Conservation (phyloP, 176 grass and related monocot species). For the Olyra latifolia region DNA sequence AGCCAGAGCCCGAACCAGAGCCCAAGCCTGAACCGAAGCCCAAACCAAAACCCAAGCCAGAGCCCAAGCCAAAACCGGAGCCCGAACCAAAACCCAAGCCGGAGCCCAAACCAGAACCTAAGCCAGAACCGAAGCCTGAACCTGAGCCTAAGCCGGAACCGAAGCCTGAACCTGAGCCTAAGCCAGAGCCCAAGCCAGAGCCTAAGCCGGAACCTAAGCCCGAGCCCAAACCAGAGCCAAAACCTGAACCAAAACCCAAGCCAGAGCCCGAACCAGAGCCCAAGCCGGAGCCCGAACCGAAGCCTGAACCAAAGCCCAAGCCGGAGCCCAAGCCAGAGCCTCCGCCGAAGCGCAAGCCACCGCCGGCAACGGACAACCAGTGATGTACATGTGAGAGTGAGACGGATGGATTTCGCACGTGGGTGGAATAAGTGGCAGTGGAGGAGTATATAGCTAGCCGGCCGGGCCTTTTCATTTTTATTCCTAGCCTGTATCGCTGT, state of each 20-base stretch:
- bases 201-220: accelerated
- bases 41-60: accelerated
- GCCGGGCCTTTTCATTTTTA: too few species aligned
- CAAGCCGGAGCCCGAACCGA: background rate
- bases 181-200: accelerated
- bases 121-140: background rate
- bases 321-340: background rate
- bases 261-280: background rate
- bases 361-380: background rate
- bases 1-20: accelerated
- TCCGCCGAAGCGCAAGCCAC: background rate
- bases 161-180: accelerated
- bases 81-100: background rate
- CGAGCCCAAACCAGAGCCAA: background rate
- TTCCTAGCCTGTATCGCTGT: too few species aligned
- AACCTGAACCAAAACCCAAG: background rate
- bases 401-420: too few species aligned
- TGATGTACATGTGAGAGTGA: too few species aligned
- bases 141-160: background rate
- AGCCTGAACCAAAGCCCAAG: background rate
- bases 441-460: too few species aligned
- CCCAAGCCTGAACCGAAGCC: accelerated
- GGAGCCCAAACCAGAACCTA: accelerated
- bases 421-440: too few species aligned
- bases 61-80: accelerated